Percentiles rank a stretch among this genome's conserved stretches.
Evolutionary conservation across 2,329 filamentous ascomycete genomes (phyloP).

Genomic region (Claviceps sp.): DNA sequence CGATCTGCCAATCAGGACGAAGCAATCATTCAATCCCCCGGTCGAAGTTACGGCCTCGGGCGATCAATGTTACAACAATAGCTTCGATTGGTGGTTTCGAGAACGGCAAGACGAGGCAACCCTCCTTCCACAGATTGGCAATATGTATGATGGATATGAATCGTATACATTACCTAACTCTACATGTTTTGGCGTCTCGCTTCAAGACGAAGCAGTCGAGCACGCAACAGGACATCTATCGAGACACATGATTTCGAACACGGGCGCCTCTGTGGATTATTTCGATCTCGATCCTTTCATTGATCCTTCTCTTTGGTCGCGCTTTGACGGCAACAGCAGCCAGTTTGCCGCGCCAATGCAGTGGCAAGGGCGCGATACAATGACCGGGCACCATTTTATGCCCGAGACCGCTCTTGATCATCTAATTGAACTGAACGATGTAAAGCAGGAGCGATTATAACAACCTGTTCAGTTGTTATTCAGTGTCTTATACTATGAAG

Average conservation of each 20-base stretch:
- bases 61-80: neutral
- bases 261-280: neutral
- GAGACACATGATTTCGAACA: neutral
- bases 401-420: neutral
- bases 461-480: too few species aligned
- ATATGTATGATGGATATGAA: neutral
- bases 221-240: neutral
- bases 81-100: slow-evolving; percentile 1
- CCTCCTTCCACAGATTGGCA: neutral
- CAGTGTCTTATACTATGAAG: too few species aligned
- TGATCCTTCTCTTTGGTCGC: slow-evolving; percentile 4
- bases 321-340: neutral
- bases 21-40: neutral
- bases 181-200: neutral
- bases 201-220: neutral
- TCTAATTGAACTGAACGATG: neutral
- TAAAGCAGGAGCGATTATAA: neutral
- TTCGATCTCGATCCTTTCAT: slow-evolving; percentile 3
- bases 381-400: neutral
- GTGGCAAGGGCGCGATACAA: slow-evolving; percentile 1
- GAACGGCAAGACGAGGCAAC: neutral
- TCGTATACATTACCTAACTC: neutral
- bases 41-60: neutral
- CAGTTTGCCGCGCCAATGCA: neutral
- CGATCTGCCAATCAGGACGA: neutral